These are phyloP conservation scores for Termitomyces sp. DNA, from an alignment of 768 basidiomycete genomes.

Conservation along the genomic window DNA sequence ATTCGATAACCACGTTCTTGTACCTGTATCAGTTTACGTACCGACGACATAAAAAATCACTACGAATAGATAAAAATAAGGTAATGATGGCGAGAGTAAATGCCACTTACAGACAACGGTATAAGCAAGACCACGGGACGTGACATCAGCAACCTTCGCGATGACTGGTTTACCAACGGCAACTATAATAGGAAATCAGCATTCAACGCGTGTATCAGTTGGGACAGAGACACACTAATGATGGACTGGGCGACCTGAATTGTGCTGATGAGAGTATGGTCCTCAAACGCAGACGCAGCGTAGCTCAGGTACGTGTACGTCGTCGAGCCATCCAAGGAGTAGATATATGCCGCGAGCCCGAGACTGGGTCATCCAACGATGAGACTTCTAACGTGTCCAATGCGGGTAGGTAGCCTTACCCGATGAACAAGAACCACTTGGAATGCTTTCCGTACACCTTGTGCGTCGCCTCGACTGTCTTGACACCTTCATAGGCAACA, in stretches of 20 bases:
- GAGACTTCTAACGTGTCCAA: neutral
- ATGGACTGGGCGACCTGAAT: conserved; percentile 50
- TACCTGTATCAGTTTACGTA: conserved; percentile 19
- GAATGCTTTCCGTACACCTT: conserved; percentile 48
- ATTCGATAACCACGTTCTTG: neutral
- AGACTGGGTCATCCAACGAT: conserved; percentile 40
- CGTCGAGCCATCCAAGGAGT: conserved; percentile 67
- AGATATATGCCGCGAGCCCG: conserved; percentile 69
- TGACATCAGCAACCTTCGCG: conserved; percentile 68
- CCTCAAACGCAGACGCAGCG: conserved; percentile 46
- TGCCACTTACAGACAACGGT: conserved; percentile 43
- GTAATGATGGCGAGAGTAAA: neutral
- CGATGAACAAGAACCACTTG: conserved; percentile 54
- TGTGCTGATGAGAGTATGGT: conserved; percentile 50
- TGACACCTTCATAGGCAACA: conserved; percentile 34
- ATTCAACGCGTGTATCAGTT: neutral
- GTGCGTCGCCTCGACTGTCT: conserved; percentile 43
- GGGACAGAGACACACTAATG: conserved; percentile 33
- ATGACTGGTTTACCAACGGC: conserved; percentile 59
- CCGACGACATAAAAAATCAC: conserved; percentile 57
- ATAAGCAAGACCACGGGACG: conserved; percentile 62
- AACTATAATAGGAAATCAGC: conserved; percentile 17
- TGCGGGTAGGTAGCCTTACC: conserved; percentile 26
- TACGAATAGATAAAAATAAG: conserved; percentile 7
- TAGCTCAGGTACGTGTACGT: conserved; percentile 60